A percentile compares a stretch with the other conserved stretches of the same genome.
Conservation (phyloP, 2,329 filamentous ascomycete species). For the Aureobasidium sp. region DNA sequence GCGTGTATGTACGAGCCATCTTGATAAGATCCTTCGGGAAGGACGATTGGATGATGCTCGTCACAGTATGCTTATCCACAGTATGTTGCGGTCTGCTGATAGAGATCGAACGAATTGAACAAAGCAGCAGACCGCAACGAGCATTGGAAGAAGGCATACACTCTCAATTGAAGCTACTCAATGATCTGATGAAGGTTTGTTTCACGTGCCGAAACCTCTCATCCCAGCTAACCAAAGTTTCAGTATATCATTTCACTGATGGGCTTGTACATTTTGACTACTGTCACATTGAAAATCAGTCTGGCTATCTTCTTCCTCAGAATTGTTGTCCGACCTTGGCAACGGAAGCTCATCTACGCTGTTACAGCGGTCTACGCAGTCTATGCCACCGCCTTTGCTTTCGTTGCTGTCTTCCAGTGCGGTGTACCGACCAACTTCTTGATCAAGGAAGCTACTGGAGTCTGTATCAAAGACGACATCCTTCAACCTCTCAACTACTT, state of each 20-base stretch:
- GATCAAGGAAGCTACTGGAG: background rate
- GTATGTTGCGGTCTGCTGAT: background rate
- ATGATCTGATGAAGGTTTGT: conserved; percentile 5
- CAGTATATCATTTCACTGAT: conserved; percentile 28
- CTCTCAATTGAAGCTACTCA: background rate
- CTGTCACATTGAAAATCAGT: conserved; percentile 38
- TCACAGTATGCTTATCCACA: background rate
- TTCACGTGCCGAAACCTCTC: background rate
- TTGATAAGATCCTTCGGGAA: conserved; percentile 6
- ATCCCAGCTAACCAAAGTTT: conserved; percentile 22
- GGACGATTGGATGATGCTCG: conserved; percentile 9
- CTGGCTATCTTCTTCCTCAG: conserved; percentile 40
- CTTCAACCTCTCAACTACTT: conserved; percentile 16
- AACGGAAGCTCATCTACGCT: conserved; percentile 25
- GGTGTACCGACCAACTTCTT: conserved; percentile 9
- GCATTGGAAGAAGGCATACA: background rate
- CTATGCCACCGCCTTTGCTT: conserved; percentile 30
- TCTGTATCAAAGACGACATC: background rate
- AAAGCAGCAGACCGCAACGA: background rate
- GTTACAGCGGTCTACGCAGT: conserved; percentile 24
- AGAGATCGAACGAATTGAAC: background rate
- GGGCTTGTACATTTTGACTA: conserved; percentile 33
- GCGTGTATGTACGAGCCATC: conserved; percentile 14
- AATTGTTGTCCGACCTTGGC: conserved; percentile 33
- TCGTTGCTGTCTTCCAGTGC: conserved; percentile 19